These are phyloP conservation scores for Scytalidium sp. DNA, from an alignment of 2,329 filamentous ascomycete genomes.

Conservation along the genomic window DNA sequence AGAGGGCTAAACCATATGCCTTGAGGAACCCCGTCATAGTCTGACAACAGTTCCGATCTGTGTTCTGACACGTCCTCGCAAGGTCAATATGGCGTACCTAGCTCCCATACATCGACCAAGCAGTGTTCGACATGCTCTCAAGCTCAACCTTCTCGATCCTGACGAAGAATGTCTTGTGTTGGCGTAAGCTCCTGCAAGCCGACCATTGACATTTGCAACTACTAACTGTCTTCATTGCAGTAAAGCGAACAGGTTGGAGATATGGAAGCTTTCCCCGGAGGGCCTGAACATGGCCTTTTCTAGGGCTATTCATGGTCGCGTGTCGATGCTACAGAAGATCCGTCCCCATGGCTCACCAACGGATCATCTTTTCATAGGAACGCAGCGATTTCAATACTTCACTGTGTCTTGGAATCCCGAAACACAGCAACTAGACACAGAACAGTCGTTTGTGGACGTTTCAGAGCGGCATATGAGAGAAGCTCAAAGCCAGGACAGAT, in stretches of 20 bases:
- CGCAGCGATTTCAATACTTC: slow-evolving; percentile 87
- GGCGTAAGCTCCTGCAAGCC: slow-evolving; percentile 60
- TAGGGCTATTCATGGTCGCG: slow-evolving; percentile 76
- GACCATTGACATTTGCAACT: slow-evolving; percentile 14
- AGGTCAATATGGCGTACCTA: slow-evolving; percentile 76
- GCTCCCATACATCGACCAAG: slow-evolving; percentile 91
- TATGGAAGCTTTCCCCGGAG: slow-evolving; percentile 69
- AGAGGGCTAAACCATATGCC: background rate
- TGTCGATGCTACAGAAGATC: slow-evolving; percentile 80
- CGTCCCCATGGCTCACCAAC: slow-evolving; percentile 69
- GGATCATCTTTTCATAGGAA: slow-evolving; percentile 90
- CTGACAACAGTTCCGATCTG: background rate
- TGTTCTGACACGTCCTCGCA: background rate
- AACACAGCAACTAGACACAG: slow-evolving; percentile 46
- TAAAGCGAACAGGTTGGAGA: slow-evolving; percentile 81
- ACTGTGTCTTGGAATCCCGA: slow-evolving; percentile 77
- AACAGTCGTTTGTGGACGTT: slow-evolving; percentile 47
- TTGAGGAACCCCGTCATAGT: background rate
- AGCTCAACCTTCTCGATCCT: slow-evolving; percentile 69
- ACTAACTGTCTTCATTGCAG: slow-evolving; percentile 37
- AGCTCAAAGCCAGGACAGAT: slow-evolving; percentile 78
- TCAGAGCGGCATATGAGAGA: slow-evolving; percentile 66
- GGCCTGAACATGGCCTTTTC: slow-evolving; percentile 65
- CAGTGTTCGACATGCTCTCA: slow-evolving; percentile 85
- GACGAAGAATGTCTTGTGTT: slow-evolving; percentile 81